phyloP scores from a whole-genome alignment of 345 rosid genomes.

The Punica granatum region DNA sequence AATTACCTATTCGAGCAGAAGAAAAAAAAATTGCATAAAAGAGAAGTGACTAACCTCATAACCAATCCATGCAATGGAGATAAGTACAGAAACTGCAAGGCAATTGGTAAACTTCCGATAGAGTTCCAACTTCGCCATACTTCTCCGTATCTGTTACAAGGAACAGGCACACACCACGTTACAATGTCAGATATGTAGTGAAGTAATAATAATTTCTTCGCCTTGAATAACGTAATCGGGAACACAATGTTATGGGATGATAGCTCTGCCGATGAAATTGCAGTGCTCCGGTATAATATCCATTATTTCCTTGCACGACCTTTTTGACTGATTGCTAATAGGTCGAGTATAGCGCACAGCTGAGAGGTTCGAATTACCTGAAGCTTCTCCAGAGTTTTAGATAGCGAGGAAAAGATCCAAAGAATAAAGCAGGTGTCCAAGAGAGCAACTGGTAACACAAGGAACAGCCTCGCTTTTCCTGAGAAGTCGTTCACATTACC shows the following conservation, averaged over 20 bases:
- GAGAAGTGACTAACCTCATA: constrained; percentile 26
- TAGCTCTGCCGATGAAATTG: too few relatives aligned
- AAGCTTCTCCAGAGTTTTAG: constrained; percentile 36
- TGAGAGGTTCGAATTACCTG: constrained; percentile 18
- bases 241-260: too few relatives aligned
- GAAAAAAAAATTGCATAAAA: background rate
- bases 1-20: background rate
- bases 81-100: constrained; percentile 39
- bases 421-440: constrained; percentile 36
- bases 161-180: background rate
- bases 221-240: background rate
- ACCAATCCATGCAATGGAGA: constrained; percentile 48
- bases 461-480: constrained; percentile 27
- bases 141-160: constrained; percentile 26
- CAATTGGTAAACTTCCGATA: constrained; percentile 44
- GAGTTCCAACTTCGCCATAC: constrained; percentile 36
- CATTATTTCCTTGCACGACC: too few relatives aligned
- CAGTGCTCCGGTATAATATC: too few relatives aligned
- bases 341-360: background rate
- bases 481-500: constrained; percentile 35
- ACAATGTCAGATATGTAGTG: background rate
- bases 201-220: background rate
- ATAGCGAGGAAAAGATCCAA: constrained; percentile 39
- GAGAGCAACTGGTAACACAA: constrained; percentile 29
- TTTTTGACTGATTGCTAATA: too few relatives aligned